These are phyloP conservation scores for Citrus hindsii DNA, from an alignment of 345 rosid genomes.

Conservation along the genomic window DNA sequence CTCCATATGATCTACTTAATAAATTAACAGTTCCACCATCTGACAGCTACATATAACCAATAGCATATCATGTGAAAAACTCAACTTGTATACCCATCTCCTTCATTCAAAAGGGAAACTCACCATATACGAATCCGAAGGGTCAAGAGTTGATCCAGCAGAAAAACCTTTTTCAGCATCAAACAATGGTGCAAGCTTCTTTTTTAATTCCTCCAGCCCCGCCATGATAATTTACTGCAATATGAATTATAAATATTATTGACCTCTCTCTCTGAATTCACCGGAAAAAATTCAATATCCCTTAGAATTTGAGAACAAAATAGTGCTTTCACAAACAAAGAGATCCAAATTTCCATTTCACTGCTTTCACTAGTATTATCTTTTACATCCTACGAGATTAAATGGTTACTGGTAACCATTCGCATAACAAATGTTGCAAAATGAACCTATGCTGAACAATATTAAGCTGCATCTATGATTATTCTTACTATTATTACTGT, in stretches of 20 bases:
- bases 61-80: neutral
- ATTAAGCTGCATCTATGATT: neutral
- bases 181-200: constrained; percentile 84
- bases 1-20: constrained; percentile 93
- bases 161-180: constrained; percentile 94
- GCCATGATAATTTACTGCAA: constrained; percentile 50
- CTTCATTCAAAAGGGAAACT: constrained; percentile 7
- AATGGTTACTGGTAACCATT: neutral
- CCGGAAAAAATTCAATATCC: neutral
- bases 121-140: constrained; percentile 75
- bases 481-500: neutral
- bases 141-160: constrained; percentile 59
- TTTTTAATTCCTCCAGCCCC: constrained; percentile 80
- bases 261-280: neutral
- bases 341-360: neutral
- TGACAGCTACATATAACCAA: constrained; percentile 51
- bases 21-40: constrained; percentile 93
- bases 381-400: neutral
- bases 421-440: neutral
- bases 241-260: neutral
- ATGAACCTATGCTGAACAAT: neutral
- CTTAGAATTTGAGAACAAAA: neutral
- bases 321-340: neutral
- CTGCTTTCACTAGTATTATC: neutral
- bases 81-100: neutral